Conservation (phyloP, 306 rosid species). For the Ceratonia siliqua region DNA sequence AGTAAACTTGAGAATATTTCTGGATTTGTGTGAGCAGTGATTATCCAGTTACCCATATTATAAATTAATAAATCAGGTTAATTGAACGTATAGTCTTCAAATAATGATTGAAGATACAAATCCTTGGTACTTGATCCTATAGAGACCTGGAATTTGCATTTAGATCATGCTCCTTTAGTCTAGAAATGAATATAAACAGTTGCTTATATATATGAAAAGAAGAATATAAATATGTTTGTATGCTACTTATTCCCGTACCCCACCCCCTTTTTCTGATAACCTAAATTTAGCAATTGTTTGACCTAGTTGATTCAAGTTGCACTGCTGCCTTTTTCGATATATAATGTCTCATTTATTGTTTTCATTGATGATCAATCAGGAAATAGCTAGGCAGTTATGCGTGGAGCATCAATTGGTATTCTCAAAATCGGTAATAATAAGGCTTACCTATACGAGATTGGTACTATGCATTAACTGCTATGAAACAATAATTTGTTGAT, state of each 20-base stretch:
- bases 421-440: conserved; percentile 82
- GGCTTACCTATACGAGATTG: conserved; percentile 14
- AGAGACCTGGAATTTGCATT: neutral
- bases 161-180: neutral
- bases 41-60: neutral
- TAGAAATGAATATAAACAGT: neutral
- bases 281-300: neutral
- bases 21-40: neutral
- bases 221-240: neutral
- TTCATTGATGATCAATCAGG: conserved; percentile 58
- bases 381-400: conserved; percentile 91
- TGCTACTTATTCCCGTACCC: neutral
- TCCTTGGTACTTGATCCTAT: neutral
- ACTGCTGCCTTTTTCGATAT: conserved; percentile 2
- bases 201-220: neutral
- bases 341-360: conserved; percentile 31
- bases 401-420: conserved; percentile 74
- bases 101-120: neutral
- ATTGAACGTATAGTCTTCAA: neutral
- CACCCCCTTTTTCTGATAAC: neutral
- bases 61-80: neutral
- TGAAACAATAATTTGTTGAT: conserved; percentile 29
- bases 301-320: conserved; percentile 21
- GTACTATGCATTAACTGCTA: neutral
- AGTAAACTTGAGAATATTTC: conserved; percentile 15